Evolutionary conservation across 2,329 filamentous ascomycete species (phyloP), one percentile per base, ranked within the genome.

Genomic region (Raffaelea albimanens): DNA sequence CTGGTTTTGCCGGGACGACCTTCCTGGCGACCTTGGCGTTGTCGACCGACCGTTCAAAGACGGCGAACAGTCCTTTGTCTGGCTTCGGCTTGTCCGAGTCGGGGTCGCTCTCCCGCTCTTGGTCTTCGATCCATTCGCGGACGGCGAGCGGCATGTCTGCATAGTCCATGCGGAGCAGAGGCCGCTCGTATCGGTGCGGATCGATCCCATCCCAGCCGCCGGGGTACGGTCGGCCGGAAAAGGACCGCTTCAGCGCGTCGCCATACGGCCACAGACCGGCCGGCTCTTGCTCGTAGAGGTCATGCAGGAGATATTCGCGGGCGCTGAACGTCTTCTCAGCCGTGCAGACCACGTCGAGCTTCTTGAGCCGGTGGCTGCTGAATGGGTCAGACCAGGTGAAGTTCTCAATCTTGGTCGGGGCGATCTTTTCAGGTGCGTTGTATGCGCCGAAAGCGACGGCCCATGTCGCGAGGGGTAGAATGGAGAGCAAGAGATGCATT

Each of bases 181-280:
- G 66, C 18, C 73, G 67, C 46, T 73, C 69, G 50, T 68, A 65
- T 43, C 69, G 68, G 58, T 78, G 73, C n/a, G 63, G 65, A 54
- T 78, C 74, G 21, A 70, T 59, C 33, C 74, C 74, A 22, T 65
- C 63, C 74, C 74, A 78, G 38, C 66, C 67, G 21, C 74, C 74
- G 0, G 74, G 73, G 57, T 77, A 73, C 44, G 67, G 59, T 29
- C 65, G 61, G 4, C 60, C 59, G 8, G 57, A 48, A 52, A 72
- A 72, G 39, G 67, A 56, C 14, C 56, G 55, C 55, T 67, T 69
- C 38, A 72, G 62, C 1, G 64, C 68, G 5, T 63, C 58, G 36
- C 57, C 59, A 60, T 63, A 72, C 3, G 62, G 61, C 45, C 58
- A 57, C 8, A 72, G 59, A 13, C 70, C 70, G 2, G 51, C 45